phyloP scores from a whole-genome alignment of 805 yeast genomes.

The Yamadazyma philogaea region DNA sequence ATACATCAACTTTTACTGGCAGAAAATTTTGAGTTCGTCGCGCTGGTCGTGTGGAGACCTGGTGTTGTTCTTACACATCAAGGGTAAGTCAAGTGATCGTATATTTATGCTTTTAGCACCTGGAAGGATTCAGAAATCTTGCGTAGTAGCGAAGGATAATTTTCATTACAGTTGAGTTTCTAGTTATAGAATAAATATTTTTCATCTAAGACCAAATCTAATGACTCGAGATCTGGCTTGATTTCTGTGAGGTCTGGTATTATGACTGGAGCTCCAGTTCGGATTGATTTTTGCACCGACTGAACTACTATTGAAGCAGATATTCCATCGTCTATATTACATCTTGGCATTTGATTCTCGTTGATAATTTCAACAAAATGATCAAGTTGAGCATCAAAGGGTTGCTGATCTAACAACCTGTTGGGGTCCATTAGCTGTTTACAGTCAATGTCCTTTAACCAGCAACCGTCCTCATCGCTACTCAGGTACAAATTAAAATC shows the following conservation, averaged over 20 bases:
- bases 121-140: too few species aligned
- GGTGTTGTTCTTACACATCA: neutral
- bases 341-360: constrained; percentile 24
- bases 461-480: constrained; percentile 16
- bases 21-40: constrained; percentile 3
- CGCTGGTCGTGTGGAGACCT: constrained; percentile 1
- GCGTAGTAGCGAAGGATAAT: too few species aligned
- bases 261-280: constrained; percentile 31
- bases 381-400: constrained; percentile 38
- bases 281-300: constrained; percentile 32
- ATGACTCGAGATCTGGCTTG: constrained; percentile 17
- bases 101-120: too few species aligned
- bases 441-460: constrained; percentile 16
- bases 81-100: too few species aligned
- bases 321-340: constrained; percentile 38
- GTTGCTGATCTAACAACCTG: constrained; percentile 15
- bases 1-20: constrained; percentile 13
- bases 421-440: constrained; percentile 13
- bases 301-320: constrained; percentile 35
- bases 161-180: too few species aligned
- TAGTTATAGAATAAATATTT: neutral
- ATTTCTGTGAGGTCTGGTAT: constrained; percentile 26
- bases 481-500: constrained; percentile 29
- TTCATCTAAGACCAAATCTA: constrained; percentile 11
- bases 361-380: constrained; percentile 36